Base-by-base conservation (phyloP, 2,329 filamentous ascomycete species). In the Xenosphaeropsis pyriputrescens region DNA sequence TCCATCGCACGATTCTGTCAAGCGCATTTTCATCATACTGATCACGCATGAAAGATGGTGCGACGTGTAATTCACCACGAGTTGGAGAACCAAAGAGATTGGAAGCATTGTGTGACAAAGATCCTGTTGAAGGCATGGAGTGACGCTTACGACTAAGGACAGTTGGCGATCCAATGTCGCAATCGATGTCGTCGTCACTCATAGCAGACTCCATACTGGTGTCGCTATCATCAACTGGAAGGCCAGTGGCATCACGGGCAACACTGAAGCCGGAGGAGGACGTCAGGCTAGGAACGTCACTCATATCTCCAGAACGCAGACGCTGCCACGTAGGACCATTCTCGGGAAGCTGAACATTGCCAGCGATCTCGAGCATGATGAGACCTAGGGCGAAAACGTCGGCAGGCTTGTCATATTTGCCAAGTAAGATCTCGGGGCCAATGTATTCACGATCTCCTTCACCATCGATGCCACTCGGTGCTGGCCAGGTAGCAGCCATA, bases 371-470 rank as follows among this genome's bases (percentile, higher is more conserved):
- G 36, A 95, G 75, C 56, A 94, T 83, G 57, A 96, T 93, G 50
- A 96, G 73, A 37, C 91, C 91, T 19, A 98, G 73, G 9, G 91
- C 85, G 58, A 95, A 98, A 36, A 98, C 73, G 57, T 98, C 91
- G 29, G 86, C 83, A 29, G 89, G 83, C 57, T 89, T 91, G 60
- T 93, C 86, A 48, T 82, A 91, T 45, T 78, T 74, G 32, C 88
- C 89, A 52, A 75, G 75, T 15, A 98, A 73, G 43, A 94, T 85
- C 58, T 98, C 91, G 0, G 88, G 88, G 1, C 84, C 89, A 54
- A 98, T 89, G 56, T 98, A 98, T 55, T 94, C 85, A 36, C 91
- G 83, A 55, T 98, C 91, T 22, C 91, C 91, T 62, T 98, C 91
- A 32, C 84, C 81, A 47, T 95, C 86, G 43, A 91, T 80, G 39